Evolutionary conservation across 192 early-diverging fungal species (phyloP), one percentile per base, ranked within the genome.

Genomic region (Coemansia asiatica): DNA sequence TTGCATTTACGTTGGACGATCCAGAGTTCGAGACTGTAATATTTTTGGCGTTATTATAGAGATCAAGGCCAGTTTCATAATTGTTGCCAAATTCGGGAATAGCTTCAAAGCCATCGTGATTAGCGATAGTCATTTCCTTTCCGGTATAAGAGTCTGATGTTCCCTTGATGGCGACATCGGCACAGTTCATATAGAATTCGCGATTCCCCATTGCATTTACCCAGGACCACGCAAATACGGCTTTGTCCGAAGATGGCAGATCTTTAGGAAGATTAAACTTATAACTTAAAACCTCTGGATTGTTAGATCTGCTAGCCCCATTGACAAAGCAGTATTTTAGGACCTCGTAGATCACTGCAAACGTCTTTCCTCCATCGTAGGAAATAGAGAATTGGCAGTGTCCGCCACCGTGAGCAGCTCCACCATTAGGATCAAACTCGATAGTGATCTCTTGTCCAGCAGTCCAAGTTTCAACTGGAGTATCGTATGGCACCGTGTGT

Each of bases 371-470:
- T n/a, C n/a, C n/a, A n/a, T n/a, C n/a, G 29, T 82, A 85, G 0
- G 87, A 88, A 4, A 88, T 38, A 1, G 87, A 77, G 61, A 84
- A 87, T 59, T 89, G 79, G 29, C 87, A 88, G 61, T 89, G 87
- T 0, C 88, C 88, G 8, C 87, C 86, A 23, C 67, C 71, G 63
- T 87, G 87, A 13, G 66, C 21, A 15, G 61, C 56, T 0, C 65
- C 49, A 9, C 44, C 46, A 0, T 31, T 6, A 13, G 26, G 18
- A 35, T 18, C 49, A 74, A 87, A 86, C 1, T 71, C 35, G 16
- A 87, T 75, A 0, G 54, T 44, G 35, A 86, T 59, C 8, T 70
- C 35, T 19, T 82, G 49, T 1, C 86, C 86, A 18, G 82, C 79
- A 25, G 54, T 74, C 51, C 66, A 79, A 13, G 58, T 74, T 6